phyloP scores from a whole-genome alignment of 1,139 yeast species.

The Nakaseomyces bracarensis region DNA sequence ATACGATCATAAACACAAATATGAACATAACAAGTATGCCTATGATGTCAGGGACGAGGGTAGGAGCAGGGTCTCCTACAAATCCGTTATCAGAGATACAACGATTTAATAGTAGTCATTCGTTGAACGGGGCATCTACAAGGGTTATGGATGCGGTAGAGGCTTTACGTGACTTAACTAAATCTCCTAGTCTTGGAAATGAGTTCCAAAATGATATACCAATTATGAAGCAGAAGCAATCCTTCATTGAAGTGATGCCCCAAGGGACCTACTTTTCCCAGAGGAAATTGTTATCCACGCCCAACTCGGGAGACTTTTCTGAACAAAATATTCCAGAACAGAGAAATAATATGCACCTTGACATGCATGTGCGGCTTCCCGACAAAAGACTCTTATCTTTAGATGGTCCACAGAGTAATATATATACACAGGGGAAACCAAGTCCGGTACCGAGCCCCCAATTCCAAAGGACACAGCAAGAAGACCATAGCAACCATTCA shows the following conservation, averaged over 20 bases:
- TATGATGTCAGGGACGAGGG: constrained; percentile 3
- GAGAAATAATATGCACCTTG: constrained; percentile 1
- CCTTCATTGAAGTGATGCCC: constrained; percentile 3
- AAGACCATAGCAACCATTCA: neutral
- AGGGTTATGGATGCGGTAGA: constrained; percentile 18
- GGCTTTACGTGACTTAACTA: constrained; percentile 16
- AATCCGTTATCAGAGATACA: constrained; percentile 1
- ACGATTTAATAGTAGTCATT: neutral
- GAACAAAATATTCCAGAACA: neutral
- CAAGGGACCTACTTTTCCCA: neutral
- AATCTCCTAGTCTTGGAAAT: constrained; percentile 10
- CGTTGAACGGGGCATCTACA: neutral
- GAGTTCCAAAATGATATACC: neutral
- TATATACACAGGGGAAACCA: neutral
- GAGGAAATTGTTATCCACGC: neutral
- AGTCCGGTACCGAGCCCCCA: constrained; percentile 1
- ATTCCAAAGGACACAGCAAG: neutral
- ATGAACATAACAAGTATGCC: neutral
- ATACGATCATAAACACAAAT: neutral
- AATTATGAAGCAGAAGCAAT: constrained; percentile 8
- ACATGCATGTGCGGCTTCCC: constrained; percentile 4
- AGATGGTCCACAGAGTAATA: constrained; percentile 1
- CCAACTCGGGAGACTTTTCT: neutral
- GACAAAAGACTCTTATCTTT: neutral
- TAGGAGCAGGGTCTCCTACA: constrained; percentile 5